Evolutionary conservation across 23 red algal species (phyloP), one percentile per base, ranked within the genome.

Genomic region (Gracilaria domingensis): DNA sequence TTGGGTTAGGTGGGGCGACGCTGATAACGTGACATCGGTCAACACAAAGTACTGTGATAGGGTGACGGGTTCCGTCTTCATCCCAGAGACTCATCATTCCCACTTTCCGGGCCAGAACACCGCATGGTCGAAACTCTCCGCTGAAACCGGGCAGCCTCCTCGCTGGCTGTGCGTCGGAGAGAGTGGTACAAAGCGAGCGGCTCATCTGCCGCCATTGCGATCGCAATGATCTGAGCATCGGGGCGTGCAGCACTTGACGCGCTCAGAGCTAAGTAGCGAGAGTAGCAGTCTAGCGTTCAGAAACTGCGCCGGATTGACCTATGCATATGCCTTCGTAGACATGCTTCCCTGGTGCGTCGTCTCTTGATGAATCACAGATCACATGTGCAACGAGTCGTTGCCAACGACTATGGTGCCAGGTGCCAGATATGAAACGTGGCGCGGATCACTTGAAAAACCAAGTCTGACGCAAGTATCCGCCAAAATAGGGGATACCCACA

Each of bases 41-140:
- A 26, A 98, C 78, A 73, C 86, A 86, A 39, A 98, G 71, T 18
- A 98, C 97, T 79, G 97, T 96, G 51, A 94, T 78, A 1, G 88
- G 84, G 57, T 94, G 90, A 44, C 81, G 67, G 0, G 59, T 55
- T 18, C 94, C 94, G 49, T 90, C n/a, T 35, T 66, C 93, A 58
- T 98, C 93, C 89, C 93, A 98, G 14, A 94, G 83, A 77, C 60
- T 89, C 90, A 98, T 95, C 93, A 96, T 98, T 32, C 97, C 97
- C 11, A 96, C 89, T 40, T 98, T 98, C 26, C 93, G 87, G 1
- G 93, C 97, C 36, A 98, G 79, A 12, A 96, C 80, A 4, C 97
- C 97, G 60, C 89, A 78, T 57, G 90, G 95, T 14, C 95, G 88
- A 44, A 70, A 65, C 89, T 79, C 73, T 24, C 87, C 74, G 30